phyloP scores from a whole-genome alignment of 768 basidiomycete species.

The Scleroderma bovista region DNA sequence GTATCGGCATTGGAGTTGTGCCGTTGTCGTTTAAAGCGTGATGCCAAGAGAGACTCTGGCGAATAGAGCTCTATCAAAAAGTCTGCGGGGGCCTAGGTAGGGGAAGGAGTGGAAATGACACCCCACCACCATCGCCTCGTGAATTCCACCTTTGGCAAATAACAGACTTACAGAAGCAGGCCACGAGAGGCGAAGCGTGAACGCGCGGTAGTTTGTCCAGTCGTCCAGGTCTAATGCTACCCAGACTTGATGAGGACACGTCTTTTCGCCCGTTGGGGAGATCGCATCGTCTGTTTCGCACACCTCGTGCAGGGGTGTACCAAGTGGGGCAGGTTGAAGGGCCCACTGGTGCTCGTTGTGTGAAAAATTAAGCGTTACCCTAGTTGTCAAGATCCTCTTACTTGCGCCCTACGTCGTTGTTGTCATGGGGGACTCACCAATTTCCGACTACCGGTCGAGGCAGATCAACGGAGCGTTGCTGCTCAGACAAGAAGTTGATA shows the following conservation, averaged over 20 bases:
- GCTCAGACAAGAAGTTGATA: conserved; percentile 44
- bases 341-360: conserved; percentile 32
- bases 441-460: conserved; percentile 21
- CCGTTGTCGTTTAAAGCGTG: conserved; percentile 8
- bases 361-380: conserved; percentile 35
- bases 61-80: conserved; percentile 37
- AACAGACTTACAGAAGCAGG: conserved; percentile 44
- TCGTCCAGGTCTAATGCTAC: conserved; percentile 40
- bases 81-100: conserved; percentile 38
- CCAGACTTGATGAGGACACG: conserved; percentile 45
- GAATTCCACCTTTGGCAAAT: conserved; percentile 1
- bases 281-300: conserved; percentile 25
- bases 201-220: conserved; percentile 40
- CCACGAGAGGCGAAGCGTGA: conserved; percentile 52
- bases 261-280: conserved; percentile 2
- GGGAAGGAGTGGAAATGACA: not conserved
- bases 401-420: conserved; percentile 12
- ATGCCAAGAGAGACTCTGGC: conserved; percentile 25
- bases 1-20: conserved; percentile 3
- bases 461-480: conserved; percentile 13
- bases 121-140: not conserved
- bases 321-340: conserved; percentile 38
- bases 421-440: conserved; percentile 16
- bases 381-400: conserved; percentile 15
- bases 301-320: conserved; percentile 31